Percentiles rank a stretch among this genome's conserved stretches.
Conservation (phyloP, 768 basidiomycete species). For the Rhizopogon vulgaris region DNA sequence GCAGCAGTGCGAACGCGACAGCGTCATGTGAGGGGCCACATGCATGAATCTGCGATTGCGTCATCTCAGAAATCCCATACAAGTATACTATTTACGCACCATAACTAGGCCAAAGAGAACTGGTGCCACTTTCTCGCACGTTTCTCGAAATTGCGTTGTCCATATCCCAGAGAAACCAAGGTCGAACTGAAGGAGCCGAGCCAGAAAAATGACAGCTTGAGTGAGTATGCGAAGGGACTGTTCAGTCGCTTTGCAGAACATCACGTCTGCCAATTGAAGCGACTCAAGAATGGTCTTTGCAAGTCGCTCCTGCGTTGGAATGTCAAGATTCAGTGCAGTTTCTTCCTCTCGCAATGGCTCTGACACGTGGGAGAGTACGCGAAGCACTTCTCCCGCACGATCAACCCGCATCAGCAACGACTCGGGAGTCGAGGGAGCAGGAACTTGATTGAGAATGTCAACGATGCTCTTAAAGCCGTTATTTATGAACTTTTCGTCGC, state of each 20-base stretch:
- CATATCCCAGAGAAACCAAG: constrained; percentile 58
- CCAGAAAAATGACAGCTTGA: constrained; percentile 47
- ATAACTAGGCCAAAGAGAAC: constrained; percentile 44
- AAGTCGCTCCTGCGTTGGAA: constrained; percentile 49
- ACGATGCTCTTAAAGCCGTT: constrained; percentile 64
- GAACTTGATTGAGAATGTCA: constrained; percentile 40
- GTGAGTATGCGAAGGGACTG: constrained; percentile 24
- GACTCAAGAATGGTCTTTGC: constrained; percentile 42
- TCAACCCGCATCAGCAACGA: constrained; percentile 37
- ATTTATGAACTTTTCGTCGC: constrained; percentile 54
- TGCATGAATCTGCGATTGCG: constrained; percentile 42
- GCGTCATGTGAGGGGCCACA: constrained; percentile 48
- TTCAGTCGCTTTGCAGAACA: constrained; percentile 21
- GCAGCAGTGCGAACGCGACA: constrained; percentile 55
- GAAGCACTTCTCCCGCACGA: constrained; percentile 61
- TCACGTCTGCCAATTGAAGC: constrained; percentile 35
- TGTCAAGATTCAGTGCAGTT: constrained; percentile 42
- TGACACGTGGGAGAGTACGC: constrained; percentile 62
- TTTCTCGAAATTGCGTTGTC: constrained; percentile 44
- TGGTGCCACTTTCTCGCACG: constrained; percentile 35
- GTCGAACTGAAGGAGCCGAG: constrained; percentile 67
- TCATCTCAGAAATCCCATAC: constrained; percentile 4
- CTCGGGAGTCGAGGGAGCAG: constrained; percentile 18
- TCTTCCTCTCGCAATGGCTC: constrained; percentile 52
- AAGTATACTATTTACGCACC: constrained; percentile 32